A percentile compares a stretch with the other conserved stretches of the same genome.
These are phyloP conservation scores for Cercophora samala DNA, from an alignment of 495 filamentous ascomycete genomes.

Conservation along the genomic window DNA sequence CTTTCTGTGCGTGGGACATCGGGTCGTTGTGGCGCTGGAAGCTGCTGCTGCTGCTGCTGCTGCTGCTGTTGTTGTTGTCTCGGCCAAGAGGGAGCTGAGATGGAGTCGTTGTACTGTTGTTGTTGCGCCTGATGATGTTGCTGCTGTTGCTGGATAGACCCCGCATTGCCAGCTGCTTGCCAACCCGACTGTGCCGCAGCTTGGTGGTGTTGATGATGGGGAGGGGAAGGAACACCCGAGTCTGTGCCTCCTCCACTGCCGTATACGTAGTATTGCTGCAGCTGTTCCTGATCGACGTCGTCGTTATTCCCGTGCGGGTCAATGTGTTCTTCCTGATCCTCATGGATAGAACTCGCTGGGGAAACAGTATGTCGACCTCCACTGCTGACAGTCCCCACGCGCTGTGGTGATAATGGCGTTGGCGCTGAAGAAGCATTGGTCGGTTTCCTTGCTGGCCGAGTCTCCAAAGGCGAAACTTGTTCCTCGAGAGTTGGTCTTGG, in stretches of 20 bases:
- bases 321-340: conserved; percentile 10
- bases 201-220: conserved; percentile 9
- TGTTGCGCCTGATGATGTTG: conserved; percentile 4
- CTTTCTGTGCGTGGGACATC: not conserved
- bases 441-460: not conserved
- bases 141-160: not conserved
- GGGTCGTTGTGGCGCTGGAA: not conserved
- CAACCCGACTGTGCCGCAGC: conserved; percentile 3
- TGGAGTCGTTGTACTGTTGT: not conserved
- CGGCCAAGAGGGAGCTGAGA: conserved; percentile 1
- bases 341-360: conserved; percentile 27
- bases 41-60: not conserved
- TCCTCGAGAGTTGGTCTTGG: not conserved
- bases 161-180: not conserved
- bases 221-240: not conserved
- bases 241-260: not conserved
- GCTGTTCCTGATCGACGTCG: not conserved
- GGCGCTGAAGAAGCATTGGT: not conserved
- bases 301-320: conserved; percentile 1
- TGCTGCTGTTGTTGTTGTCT: not conserved
- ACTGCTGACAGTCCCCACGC: conserved; percentile 19
- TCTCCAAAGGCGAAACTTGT: conserved; percentile 9
- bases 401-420: conserved; percentile 13
- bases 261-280: conserved; percentile 1
- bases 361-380: conserved; percentile 22